phyloP scores from a whole-genome alignment of 2,329 filamentous ascomycete species.

The Diaporthe vaccinii region DNA sequence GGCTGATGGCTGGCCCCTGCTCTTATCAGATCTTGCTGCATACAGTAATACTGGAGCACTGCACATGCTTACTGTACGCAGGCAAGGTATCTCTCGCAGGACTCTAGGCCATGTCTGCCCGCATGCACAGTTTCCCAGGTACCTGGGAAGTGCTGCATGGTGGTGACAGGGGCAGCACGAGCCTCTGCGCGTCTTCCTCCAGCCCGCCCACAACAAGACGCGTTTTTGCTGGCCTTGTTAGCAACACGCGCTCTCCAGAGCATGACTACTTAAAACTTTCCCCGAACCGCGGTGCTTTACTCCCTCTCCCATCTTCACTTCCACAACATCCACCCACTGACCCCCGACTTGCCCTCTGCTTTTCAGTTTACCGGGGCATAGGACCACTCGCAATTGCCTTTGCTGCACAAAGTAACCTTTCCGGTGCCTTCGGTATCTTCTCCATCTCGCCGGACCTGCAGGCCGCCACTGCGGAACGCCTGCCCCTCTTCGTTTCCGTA shows the following conservation, averaged over 20 bases:
- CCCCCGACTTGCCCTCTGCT: neutral
- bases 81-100: neutral
- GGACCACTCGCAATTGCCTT: neutral
- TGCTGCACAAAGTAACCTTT: neutral
- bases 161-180: slow-evolving; percentile 35
- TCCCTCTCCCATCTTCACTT: slow-evolving; percentile 22
- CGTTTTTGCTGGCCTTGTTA: slow-evolving; percentile 32
- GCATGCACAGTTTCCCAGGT: neutral
- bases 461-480: slow-evolving; percentile 23
- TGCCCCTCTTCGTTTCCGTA: slow-evolving; percentile 30
- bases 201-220: slow-evolving; percentile 34
- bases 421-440: neutral
- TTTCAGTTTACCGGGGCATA: slow-evolving; percentile 10
- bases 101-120: neutral
- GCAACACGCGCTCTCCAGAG: slow-evolving; percentile 38
- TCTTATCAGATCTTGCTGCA: slow-evolving; percentile 9
- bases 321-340: slow-evolving; percentile 10
- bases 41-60: slow-evolving; percentile 5
- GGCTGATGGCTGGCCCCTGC: slow-evolving; percentile 6
- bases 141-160: slow-evolving; percentile 32
- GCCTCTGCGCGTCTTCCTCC: slow-evolving; percentile 35
- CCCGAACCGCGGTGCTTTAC: slow-evolving; percentile 17
- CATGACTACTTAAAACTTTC: slow-evolving; percentile 42
- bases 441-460: slow-evolving; percentile 13
- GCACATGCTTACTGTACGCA: neutral